Evolutionary conservation across 1,284 basidiomycete genomes (phyloP), one percentile per base, ranked within the genome.

Genomic region (Uromyces viciae-fabae): DNA sequence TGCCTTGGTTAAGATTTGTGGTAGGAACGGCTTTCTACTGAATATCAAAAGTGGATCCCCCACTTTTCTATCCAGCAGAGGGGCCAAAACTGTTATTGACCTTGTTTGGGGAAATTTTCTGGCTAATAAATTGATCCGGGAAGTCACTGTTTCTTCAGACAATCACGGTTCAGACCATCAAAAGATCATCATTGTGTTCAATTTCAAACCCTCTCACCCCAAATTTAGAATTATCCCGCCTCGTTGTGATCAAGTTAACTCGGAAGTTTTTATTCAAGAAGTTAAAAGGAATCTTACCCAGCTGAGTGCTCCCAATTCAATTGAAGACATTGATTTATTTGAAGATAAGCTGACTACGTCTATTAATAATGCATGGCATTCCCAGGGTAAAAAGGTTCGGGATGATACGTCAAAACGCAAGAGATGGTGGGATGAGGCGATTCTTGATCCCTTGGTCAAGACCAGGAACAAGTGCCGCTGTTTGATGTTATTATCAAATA

Each of bases 81-180:
- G 54, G 7, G 8, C 54, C 54, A 56, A 22, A 28, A 56, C 54
- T 5, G 54, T 56, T 19, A 22, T 56, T 56, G 54, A 56, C 19
- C 54, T 56, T 28, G 31, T 28, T 8, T 56, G 54, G 54, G 54
- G 22, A 7, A 56, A 56, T 22, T 56, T 56, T 7, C 5, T 8
- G 7, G 54, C 54, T 5, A 8, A 7, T 56, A 7, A 22, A 28
- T n/a, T 7, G 22, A 22, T 56, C 22, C 8, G 5, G 5, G 7
- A 7, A 7, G 31, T 28, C 5, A 8, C 5, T 28, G 31, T 28
- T 5, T 8, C 8, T 28, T 56, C 54, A 8, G 54, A 56, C 19
- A 56, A 56, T 56, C 54, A 56, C 54, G 54, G 54, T 7, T 56
- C 19, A 22, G 54, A 56, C 36, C 75, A 78, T n/a, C 75, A 78